Conservation (phyloP, 345 rosid genomes). For the Citrus unshiu region DNA sequence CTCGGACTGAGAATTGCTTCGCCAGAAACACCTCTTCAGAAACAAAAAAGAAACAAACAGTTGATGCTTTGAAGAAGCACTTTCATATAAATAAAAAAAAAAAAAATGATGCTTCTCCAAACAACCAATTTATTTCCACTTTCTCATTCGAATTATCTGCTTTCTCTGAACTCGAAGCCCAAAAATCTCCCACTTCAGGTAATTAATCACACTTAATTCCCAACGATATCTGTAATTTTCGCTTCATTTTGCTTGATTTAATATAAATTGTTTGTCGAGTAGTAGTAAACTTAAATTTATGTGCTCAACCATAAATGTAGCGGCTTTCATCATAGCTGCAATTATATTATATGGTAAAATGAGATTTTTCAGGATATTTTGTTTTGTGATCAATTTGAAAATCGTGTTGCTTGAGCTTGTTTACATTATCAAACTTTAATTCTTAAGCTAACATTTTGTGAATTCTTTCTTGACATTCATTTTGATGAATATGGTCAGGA, state of each 20-base stretch:
- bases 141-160: constrained; percentile 29
- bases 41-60: background rate
- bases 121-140: constrained; percentile 37
- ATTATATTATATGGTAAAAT: no score
- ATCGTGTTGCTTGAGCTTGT: background rate
- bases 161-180: constrained; percentile 23
- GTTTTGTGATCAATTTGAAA: background rate
- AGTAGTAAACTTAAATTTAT: no score
- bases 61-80: background rate
- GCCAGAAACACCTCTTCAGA: no score
- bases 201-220: background rate
- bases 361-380: background rate
- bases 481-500: background rate
- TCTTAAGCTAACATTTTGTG: background rate
- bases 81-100: no score
- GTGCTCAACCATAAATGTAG: no score
- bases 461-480: no score
- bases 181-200: constrained; percentile 42
- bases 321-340: background rate
- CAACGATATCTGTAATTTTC: background rate
- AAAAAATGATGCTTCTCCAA: constrained; percentile 48
- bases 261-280: background rate
- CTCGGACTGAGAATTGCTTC: background rate
- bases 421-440: no score
- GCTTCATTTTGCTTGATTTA: no score